A percentile compares a stretch with the other conserved stretches of the same genome.
Evolutionary conservation across 192 early-diverging fungal species (phyloP).

Genomic region (Podila clonocystis): DNA sequence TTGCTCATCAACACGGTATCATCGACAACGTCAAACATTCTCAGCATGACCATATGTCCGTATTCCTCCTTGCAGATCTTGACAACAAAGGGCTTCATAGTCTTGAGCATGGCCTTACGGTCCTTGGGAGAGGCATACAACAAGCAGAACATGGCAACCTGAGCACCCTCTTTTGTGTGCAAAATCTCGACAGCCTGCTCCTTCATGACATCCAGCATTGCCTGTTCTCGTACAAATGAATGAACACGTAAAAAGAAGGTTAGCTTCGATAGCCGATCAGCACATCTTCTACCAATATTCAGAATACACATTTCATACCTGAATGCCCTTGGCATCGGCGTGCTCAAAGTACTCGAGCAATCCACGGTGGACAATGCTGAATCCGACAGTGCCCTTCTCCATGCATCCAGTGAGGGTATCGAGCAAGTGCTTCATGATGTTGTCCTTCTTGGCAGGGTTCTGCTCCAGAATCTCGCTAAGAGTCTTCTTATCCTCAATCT

Average conservation of each 20-base stretch:
- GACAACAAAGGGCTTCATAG: constrained; percentile 81
- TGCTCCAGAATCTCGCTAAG: constrained; percentile 68
- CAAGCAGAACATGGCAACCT: constrained; percentile 84
- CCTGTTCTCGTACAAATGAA: constrained; percentile 9
- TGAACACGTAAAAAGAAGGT: neutral
- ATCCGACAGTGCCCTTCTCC: constrained; percentile 83
- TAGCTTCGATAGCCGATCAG: neutral
- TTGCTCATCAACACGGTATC: constrained; percentile 91
- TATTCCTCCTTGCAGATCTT: constrained; percentile 91
- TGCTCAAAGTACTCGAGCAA: constrained; percentile 84
- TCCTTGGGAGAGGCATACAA: constrained; percentile 86
- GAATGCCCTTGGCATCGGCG: constrained; percentile 69
- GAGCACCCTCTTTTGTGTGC: constrained; percentile 93
- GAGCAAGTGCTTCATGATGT: constrained; percentile 76
- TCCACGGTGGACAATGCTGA: constrained; percentile 87
- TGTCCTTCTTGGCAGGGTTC: constrained; percentile 75
- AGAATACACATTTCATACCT: constrained; percentile 17
- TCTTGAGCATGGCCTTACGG: constrained; percentile 89
- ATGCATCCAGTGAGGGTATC: constrained; percentile 75
- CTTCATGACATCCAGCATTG: constrained; percentile 82
- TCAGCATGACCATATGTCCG: constrained; percentile 86
- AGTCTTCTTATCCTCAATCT: constrained; percentile 61
- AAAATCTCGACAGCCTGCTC: constrained; percentile 87
- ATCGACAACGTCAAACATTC: constrained; percentile 88
- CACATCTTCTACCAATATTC: neutral